Evolutionary conservation across 192 early-diverging fungal species (phyloP), one percentile per base, ranked within the genome.

Genomic region (Coemansia sp.): DNA sequence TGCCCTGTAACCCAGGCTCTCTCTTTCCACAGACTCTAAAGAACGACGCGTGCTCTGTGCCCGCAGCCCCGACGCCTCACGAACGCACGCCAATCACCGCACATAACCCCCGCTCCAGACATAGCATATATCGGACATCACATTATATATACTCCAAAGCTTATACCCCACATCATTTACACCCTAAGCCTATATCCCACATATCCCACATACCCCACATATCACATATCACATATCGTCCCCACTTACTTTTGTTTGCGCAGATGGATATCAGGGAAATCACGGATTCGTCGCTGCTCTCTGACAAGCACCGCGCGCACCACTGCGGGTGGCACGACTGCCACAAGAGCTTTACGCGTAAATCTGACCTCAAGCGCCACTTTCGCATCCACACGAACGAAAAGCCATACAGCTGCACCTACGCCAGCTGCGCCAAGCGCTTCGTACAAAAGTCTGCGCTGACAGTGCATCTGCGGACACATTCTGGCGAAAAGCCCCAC

Each of bases 371-470:
- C 11, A 83, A 84, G 32, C 80, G 89, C 28, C 89, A 92, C 76
- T 74, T 65, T 24, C 79, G 87, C 37, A 89, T 88, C 58, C 89
- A 92, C 62, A 88, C 85, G 28, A 85, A 86, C 48, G 87, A 90
- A 54, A 80, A 83, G 62, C 87, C 89, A 1, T 91, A 85, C 63
- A 58, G 64, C 23, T 91, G 89, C 58, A 46, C 30, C 22, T 79
- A 81, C 48, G 58, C 61, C 27, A 77, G 74, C 34, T 92, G 90
- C 59, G 83, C 78, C 45, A 92, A 92, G 76, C 79, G 85, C 38
- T 92, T 92, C 46, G 89, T 92, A 64, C 90, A 92, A 81, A 76
- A 86, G 37, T 89, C 86, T 8, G 90, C 90, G 45, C 63, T 92
- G 51, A 87, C 83, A 4, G 87, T 92, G 20, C 90, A 92, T 64